Evolutionary conservation across 2,329 filamentous ascomycete species (phyloP).

Genomic region (Pestalotiopsis fici): DNA sequence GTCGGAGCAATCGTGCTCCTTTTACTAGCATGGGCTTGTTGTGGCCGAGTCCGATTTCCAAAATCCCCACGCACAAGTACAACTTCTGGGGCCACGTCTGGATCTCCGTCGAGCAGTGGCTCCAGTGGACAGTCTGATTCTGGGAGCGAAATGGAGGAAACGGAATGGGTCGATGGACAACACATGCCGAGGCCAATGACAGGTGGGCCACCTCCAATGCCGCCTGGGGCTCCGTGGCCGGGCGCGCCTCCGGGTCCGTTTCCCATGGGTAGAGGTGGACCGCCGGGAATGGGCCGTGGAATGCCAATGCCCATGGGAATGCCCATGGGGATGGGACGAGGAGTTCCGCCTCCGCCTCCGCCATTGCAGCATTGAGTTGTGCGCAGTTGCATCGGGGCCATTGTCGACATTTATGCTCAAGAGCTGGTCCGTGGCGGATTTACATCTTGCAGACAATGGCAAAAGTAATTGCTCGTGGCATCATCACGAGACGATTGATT

Average conservation of each 20-base stretch:
- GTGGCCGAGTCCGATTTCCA: slow-evolving; percentile 1
- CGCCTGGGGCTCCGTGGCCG: background rate
- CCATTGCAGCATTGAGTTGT: background rate
- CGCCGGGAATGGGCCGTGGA: slow-evolving; percentile 11
- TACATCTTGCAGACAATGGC: too few relatives aligned
- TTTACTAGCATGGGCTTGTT: slow-evolving; percentile 5
- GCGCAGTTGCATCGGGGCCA: too few relatives aligned
- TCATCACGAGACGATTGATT: slow-evolving; percentile 18
- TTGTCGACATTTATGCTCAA: too few relatives aligned
- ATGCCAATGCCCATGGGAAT: background rate
- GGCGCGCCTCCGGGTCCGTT: slow-evolving; percentile 1
- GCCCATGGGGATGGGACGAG: slow-evolving; percentile 11
- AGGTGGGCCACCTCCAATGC: background rate
- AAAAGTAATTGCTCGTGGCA: background rate
- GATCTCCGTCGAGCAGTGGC: background rate
- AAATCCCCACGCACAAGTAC: background rate
- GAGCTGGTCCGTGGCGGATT: too few relatives aligned
- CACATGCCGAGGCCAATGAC: background rate
- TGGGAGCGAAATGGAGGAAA: slow-evolving; percentile 2
- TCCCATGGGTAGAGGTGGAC: slow-evolving; percentile 7
- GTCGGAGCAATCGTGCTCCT: slow-evolving; percentile 9
- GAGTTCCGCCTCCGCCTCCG: slow-evolving; percentile 17
- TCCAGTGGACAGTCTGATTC: background rate
- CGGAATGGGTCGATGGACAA: background rate
- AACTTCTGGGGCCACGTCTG: background rate